Base-by-base conservation (phyloP, 2,329 filamentous ascomycete species). In the Microsporum ferrugineum region DNA sequence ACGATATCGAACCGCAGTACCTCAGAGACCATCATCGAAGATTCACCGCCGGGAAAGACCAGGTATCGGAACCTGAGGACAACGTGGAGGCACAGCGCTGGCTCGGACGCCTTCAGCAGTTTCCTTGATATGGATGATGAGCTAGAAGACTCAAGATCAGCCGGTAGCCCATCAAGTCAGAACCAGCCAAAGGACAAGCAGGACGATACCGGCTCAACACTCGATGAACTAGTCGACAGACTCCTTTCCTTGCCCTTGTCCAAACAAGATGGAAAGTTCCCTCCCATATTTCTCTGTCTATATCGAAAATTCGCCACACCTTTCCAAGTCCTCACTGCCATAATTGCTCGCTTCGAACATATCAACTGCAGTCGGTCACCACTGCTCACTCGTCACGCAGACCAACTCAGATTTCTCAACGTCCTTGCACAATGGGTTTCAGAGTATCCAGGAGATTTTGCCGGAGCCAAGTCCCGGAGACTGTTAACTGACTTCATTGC, bases 281-380 rank as follows among this genome's bases (percentile, higher is more conserved):
- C 84, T 1, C 85, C 91, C 51, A 86, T 95, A 17, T 97, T 97
- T 69, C 79, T 97, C 34, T 96, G 92, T 65, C 79, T 97, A 12
- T 97, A 97, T 74, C 87, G 94, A 64, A 95, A 94, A 72, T 97
- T 99, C 71, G 88, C 90, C 2, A 84, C 91, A 1, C 94, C 94
- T 0, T 82, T 83, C 7, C 82, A 87, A 65, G 80, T 99, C 3
- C 84, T 97, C 59, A 82, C 85, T 45, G 85, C 89, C 5, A 88
- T 97, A 51, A 73, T 79, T 36, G 66, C 66, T 60, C 74, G 75
- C 5, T 79, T 95, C 45, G 80, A 86, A 62, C 85, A 88, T 43
- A 84, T 96, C 63, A 88, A 95, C 65, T 80, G 88, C 29, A 84
- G 85, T 68, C 83, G 85, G 49, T 85, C 88, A 63, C 80, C 85